Base-by-base conservation (phyloP, 1,284 basidiomycete species). In the Heterobasidion occidentale region DNA sequence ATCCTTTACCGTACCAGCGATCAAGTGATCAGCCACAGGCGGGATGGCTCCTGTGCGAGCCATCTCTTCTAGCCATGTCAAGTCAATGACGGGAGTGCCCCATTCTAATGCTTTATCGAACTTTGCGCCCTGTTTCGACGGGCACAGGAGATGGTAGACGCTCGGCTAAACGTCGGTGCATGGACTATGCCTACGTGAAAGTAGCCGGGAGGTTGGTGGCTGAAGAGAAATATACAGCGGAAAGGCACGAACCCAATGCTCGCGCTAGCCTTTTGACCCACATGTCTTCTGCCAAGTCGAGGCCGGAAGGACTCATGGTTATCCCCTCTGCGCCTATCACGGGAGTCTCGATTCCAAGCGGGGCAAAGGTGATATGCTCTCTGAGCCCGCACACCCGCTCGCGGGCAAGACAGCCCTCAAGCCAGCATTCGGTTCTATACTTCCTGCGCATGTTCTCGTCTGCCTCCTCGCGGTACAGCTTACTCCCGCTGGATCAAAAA, bases 371-470 rank as follows among this genome's bases (percentile, higher is more conserved):
- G 11, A 84, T 66, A 61, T 89, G 83, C 50, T 86, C 84, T 1
- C 79, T 76, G 0, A 77, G 70, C 17, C 68, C 65, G 65, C 84
- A 86, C 56, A 91, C 71, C 14, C 79, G 76, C 49, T 86, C 83
- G 59, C 83, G 80, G 56, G 79, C 86, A 12, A 91, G 74, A 61
- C 86, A 92, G 53, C 79, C 78, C 67, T 92, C 89, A 0, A 92
- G 72, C 89, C 89, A 92, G 63, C 88, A 92, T 65, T 92, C 89
- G 0, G 89, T 92, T 46, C 90, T 76, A 64, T 83, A 88, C 63
- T 83, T 84, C 0, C 60, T 56, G 46, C 77, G 76, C 59, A 74
- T 63, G 1, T 50, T 35, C 12, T 71, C 69, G 53, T 82, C 77
- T 4, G 67, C 62, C 62, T 87, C 84, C 20, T 77, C 73, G 5